Conservation (phyloP, 1,284 basidiomycete genomes). For the Ceratobasidium sp. region DNA sequence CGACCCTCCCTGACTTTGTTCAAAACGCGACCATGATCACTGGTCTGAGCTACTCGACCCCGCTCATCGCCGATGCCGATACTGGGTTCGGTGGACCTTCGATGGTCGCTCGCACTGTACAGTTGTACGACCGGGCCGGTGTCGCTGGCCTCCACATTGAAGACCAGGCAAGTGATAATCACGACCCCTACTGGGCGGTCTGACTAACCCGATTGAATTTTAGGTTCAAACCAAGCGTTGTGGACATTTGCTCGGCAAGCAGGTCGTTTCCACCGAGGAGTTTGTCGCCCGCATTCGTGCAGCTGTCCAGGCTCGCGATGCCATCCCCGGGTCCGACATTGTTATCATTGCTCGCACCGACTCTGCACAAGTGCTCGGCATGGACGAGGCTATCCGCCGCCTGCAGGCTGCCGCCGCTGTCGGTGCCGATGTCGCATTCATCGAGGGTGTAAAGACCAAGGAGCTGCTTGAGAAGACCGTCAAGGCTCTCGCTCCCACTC, state of each 20-base stretch:
- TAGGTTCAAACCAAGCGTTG: constrained; percentile 85
- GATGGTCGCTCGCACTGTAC: constrained; percentile 78
- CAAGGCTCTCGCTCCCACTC: constrained; percentile 69
- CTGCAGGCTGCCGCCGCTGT: constrained; percentile 73
- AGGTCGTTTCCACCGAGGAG: constrained; percentile 77
- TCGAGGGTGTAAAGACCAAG: constrained; percentile 77
- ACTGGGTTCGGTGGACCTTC: constrained; percentile 81
- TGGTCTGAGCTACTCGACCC: constrained; percentile 51
- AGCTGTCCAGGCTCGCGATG: constrained; percentile 72
- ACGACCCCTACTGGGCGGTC: background rate
- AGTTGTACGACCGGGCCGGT: constrained; percentile 70
- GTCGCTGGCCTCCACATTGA: constrained; percentile 82
- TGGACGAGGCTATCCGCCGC: constrained; percentile 77
- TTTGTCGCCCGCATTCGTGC: constrained; percentile 78
- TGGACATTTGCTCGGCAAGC: constrained; percentile 80
- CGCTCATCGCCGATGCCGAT: constrained; percentile 80
- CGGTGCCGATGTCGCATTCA: constrained; percentile 84
- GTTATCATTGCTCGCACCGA: constrained; percentile 84
- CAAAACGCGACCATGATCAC: constrained; percentile 68
- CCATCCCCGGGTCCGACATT: constrained; percentile 73
- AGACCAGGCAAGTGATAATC: constrained; percentile 65
- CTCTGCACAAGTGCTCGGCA: constrained; percentile 76
- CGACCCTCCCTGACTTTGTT: constrained; percentile 78
- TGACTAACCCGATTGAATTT: background rate
- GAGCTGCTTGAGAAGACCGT: constrained; percentile 70